Evolutionary conservation across 495 filamentous ascomycete genomes (phyloP).

Genomic region (Aspergillus olivimuriae): DNA sequence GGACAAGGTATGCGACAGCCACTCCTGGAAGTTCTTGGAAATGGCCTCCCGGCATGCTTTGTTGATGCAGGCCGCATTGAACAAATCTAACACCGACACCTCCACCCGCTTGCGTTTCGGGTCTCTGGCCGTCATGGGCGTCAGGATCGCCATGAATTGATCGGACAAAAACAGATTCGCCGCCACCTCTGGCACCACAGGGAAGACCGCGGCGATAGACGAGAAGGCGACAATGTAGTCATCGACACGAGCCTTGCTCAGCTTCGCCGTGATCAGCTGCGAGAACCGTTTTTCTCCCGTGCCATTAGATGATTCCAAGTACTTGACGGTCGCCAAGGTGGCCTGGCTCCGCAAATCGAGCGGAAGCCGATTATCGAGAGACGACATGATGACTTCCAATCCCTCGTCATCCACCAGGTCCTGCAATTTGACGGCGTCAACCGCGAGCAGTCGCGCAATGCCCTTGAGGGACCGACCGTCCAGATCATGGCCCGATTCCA

Average conservation of each 20-base stretch:
- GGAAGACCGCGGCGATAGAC: conserved; percentile 79
- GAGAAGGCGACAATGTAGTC: conserved; percentile 75
- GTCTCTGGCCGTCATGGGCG: conserved; percentile 63
- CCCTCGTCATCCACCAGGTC: conserved; percentile 67
- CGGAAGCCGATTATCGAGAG: conserved; percentile 69
- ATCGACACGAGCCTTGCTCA: conserved; percentile 48
- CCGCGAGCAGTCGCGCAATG: conserved; percentile 54
- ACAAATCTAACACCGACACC: conserved; percentile 73
- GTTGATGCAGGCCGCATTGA: conserved; percentile 86
- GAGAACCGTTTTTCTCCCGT: conserved; percentile 57
- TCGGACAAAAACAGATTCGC: conserved; percentile 75
- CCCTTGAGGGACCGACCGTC: conserved; percentile 56
- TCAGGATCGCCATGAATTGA: conserved; percentile 66
- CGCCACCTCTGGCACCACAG: conserved; percentile 64
- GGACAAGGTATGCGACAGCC: conserved; percentile 73
- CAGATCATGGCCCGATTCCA: conserved; percentile 54
- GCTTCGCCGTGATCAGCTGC: conserved; percentile 55
- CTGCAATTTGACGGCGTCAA: conserved; percentile 53
- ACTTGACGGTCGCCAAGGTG: conserved; percentile 68
- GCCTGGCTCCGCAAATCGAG: conserved; percentile 65
- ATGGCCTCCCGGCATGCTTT: conserved; percentile 71
- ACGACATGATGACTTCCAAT: conserved; percentile 71
- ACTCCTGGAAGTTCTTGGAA: conserved; percentile 69
- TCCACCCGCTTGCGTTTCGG: conserved; percentile 74
- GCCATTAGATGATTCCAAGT: conserved; percentile 68